Conservation (phyloP, 176 grass and related monocot genomes). For the Saccharum spontaneum region DNA sequence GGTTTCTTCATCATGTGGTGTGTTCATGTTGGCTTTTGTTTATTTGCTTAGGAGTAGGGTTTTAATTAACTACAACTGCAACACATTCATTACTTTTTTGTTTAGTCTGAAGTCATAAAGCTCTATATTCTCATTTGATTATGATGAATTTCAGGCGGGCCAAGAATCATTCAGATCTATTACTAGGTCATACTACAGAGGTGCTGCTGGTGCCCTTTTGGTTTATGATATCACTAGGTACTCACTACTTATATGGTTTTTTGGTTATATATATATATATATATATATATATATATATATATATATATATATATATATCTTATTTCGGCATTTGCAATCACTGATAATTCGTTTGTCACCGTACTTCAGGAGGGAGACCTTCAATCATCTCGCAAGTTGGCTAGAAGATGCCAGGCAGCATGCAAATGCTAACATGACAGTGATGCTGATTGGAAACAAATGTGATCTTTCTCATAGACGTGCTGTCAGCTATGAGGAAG, state of each 20-base stretch:
- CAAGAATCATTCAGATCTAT: constrained; percentile 91
- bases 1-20: background rate
- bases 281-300: no score
- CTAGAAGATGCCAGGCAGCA: constrained; percentile 82
- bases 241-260: background rate
- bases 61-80: background rate
- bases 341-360: background rate
- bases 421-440: constrained; percentile 77
- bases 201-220: constrained; percentile 79
- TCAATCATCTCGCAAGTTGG: constrained; percentile 84
- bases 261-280: no score
- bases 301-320: no score
- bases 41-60: constrained; percentile 9
- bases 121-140: constrained; percentile 15
- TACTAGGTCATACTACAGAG: constrained; percentile 88
- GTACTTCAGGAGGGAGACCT: constrained; percentile 71
- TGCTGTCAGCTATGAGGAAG: constrained; percentile 75
- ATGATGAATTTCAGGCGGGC: constrained; percentile 50
- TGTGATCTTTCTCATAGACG: constrained; percentile 77
- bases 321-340: background rate
- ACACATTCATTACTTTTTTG: background rate
- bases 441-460: constrained; percentile 82
- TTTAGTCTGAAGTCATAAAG: background rate
- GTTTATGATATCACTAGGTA: constrained; percentile 86
- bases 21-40: background rate